phyloP scores from a whole-genome alignment of 192 early-diverging fungal species.

The Umbelopsis isabellina region DNA sequence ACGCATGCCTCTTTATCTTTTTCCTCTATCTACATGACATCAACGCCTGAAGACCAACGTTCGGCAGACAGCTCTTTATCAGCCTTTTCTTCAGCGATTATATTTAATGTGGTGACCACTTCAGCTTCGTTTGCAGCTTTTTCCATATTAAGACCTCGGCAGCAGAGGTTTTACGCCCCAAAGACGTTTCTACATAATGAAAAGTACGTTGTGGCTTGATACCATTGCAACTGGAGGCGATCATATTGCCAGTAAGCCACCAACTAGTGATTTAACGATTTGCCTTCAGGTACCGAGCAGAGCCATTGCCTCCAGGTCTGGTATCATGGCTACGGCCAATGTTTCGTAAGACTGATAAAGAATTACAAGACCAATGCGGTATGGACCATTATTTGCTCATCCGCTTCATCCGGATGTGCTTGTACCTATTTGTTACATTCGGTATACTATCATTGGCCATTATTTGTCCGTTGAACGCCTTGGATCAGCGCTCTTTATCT shows the following conservation, averaged over 20 bases:
- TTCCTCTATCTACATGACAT: not conserved
- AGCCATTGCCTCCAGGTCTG: constrained; percentile 46
- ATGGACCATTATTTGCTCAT: constrained; percentile 78
- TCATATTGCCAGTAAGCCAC: too few species aligned
- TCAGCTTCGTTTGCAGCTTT: constrained; percentile 57
- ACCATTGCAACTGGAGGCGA: not conserved
- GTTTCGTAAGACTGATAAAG: constrained; percentile 51
- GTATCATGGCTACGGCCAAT: constrained; percentile 62
- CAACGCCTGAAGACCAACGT: not conserved
- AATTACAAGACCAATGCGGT: constrained; percentile 54
- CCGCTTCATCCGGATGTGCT: constrained; percentile 62
- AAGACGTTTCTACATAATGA: constrained; percentile 60
- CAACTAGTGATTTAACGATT: not conserved
- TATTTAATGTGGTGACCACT: constrained; percentile 60
- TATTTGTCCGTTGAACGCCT: constrained; percentile 69
- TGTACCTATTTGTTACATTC: constrained; percentile 60
- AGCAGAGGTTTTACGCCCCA: constrained; percentile 68
- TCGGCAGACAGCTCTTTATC: constrained; percentile 45
- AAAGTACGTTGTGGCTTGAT: constrained; percentile 36
- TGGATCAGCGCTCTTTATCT: constrained; percentile 38
- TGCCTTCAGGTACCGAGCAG: constrained; percentile 45
- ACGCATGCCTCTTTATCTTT: not conserved
- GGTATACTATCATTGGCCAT: constrained; percentile 50
- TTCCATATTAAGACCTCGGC: constrained; percentile 62
- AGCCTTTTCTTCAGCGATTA: constrained; percentile 62